Evolutionary conservation across 2,329 filamentous ascomycete species (phyloP).

Genomic region (Ophiostoma novo-ulmi): DNA sequence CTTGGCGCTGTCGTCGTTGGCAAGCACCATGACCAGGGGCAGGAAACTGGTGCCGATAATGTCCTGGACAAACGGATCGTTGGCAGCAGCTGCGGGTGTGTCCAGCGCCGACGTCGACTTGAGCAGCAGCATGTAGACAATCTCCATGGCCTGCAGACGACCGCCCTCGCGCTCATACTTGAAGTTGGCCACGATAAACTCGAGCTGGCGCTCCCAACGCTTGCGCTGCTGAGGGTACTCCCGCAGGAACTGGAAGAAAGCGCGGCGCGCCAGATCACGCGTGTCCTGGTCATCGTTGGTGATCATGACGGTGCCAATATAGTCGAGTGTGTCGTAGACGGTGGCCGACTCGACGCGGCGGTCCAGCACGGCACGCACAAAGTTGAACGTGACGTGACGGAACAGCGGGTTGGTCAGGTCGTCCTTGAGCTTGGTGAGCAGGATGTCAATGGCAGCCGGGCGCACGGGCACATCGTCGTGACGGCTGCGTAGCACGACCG

Average conservation of each 20-base stretch:
- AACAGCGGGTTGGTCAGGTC: slow-evolving; percentile 90
- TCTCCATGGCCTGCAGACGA: slow-evolving; percentile 87
- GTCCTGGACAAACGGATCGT: slow-evolving; percentile 72
- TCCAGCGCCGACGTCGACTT: slow-evolving; percentile 58
- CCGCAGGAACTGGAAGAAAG: slow-evolving; percentile 89
- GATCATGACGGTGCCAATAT: slow-evolving; percentile 87
- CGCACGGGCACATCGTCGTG: slow-evolving; percentile 69
- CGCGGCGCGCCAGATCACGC: slow-evolving; percentile 77
- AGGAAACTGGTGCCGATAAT: slow-evolving; percentile 77
- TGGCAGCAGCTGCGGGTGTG: slow-evolving; percentile 11
- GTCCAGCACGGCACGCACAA: slow-evolving; percentile 79
- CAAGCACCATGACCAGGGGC: slow-evolving; percentile 75
- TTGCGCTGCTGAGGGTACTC: slow-evolving; percentile 91
- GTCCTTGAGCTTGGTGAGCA: slow-evolving; percentile 75
- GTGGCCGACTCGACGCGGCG: slow-evolving; percentile 78
- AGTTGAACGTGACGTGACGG: slow-evolving; percentile 91
- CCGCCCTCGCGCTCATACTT: slow-evolving; percentile 86
- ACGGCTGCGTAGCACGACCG: slow-evolving; percentile 76
- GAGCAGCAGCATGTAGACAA: slow-evolving; percentile 75
- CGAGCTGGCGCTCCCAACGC: slow-evolving; percentile 82
- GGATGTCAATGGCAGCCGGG: slow-evolving; percentile 73
- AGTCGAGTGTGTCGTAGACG: slow-evolving; percentile 87
- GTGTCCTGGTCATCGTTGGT: slow-evolving; percentile 89
- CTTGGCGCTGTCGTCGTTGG: slow-evolving; percentile 81
- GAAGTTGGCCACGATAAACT: slow-evolving; percentile 83